Evolutionary conservation across 2,329 filamentous ascomycete species (phyloP).

Genomic region (Hymenoscyphus albidus): DNA sequence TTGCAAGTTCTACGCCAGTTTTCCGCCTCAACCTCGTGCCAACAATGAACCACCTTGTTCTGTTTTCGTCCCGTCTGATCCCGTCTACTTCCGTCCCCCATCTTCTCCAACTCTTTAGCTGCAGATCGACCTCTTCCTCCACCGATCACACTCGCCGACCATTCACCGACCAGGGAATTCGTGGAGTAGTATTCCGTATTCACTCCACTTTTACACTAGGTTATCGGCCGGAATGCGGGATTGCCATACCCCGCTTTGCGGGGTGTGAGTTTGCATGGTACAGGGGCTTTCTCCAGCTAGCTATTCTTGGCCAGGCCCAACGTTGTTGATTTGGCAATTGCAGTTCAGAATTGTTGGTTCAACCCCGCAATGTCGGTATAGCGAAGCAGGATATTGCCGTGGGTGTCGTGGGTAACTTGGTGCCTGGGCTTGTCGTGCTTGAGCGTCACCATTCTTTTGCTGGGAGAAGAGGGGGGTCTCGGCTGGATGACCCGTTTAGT

Average conservation of each 20-base stretch:
- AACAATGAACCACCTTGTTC: background rate
- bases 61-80: background rate
- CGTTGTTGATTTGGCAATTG: background rate
- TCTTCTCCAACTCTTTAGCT: background rate
- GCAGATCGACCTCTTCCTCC: background rate
- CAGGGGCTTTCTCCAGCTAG: background rate
- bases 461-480: background rate
- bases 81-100: background rate
- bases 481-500: background rate
- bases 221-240: background rate
- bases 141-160: background rate
- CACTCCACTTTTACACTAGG: background rate
- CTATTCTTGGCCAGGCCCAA: background rate
- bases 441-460: background rate
- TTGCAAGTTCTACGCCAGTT: background rate
- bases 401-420: no score
- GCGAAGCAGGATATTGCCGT: background rate
- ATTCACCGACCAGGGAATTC: background rate
- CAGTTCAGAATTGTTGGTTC: background rate
- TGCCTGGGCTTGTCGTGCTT: background rate
- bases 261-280: background rate
- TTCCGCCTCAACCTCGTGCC: background rate
- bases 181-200: background rate
- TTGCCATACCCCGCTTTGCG: background rate
- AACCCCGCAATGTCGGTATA: background rate